A percentile compares a stretch with the other conserved stretches of the same genome.
These are phyloP conservation scores for Coemansia sp. DNA, from an alignment of 192 early-diverging fungal genomes.

Conservation along the genomic window DNA sequence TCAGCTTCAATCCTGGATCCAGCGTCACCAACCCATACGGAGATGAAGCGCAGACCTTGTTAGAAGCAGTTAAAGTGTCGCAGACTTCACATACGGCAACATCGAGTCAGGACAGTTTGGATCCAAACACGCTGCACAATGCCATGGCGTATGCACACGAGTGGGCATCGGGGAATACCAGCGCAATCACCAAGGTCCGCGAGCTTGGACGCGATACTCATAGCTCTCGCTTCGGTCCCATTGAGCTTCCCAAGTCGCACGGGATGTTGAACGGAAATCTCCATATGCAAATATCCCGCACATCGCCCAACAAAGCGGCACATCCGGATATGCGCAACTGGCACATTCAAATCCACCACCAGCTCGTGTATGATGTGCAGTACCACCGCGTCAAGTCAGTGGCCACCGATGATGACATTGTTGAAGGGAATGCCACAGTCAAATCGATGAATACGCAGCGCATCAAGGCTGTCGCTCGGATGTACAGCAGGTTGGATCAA, in stretches of 20 bases:
- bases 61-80: not conserved
- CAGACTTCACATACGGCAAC: not conserved
- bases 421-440: not conserved
- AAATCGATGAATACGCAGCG: conserved; percentile 14
- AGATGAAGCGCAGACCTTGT: not conserved
- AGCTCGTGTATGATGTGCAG: conserved; percentile 44
- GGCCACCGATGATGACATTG: not conserved
- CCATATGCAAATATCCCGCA: conserved; percentile 8
- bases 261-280: conserved; percentile 17
- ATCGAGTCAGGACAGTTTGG: conserved; percentile 32
- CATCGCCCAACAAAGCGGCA: not conserved
- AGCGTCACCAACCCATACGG: not conserved
- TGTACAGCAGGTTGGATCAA: conserved; percentile 13
- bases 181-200: conserved; percentile 34
- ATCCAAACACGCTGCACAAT: conserved; percentile 15
- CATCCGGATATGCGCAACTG: conserved; percentile 39
- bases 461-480: conserved; percentile 19
- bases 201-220: conserved; percentile 13
- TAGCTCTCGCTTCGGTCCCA: not conserved
- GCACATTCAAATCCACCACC: conserved; percentile 50
- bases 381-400: conserved; percentile 10
- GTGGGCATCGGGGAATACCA: conserved; percentile 25
- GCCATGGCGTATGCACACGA: conserved; percentile 29
- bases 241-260: conserved; percentile 7
- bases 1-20: not conserved